Evolutionary conservation across 2,329 filamentous ascomycete genomes (phyloP).

Genomic region (Colletotrichum sp.): DNA sequence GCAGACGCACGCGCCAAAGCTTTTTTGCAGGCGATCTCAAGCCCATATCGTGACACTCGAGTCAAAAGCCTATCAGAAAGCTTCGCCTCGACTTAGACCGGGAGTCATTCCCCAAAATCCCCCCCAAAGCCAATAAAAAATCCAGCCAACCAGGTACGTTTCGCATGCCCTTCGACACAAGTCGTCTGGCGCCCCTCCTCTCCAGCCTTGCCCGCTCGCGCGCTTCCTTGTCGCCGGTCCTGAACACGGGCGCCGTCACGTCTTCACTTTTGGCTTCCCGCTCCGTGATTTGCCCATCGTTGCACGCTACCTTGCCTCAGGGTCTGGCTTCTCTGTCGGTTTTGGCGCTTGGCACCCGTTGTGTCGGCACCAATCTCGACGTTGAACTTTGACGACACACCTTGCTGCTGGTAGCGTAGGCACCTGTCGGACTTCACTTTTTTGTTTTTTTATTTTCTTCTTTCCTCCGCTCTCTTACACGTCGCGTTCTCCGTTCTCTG

Average conservation of each 20-base stretch:
- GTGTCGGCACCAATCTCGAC: background rate
- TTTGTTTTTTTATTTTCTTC: background rate
- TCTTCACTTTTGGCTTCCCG: background rate
- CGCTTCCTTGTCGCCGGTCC: conserved; percentile 15
- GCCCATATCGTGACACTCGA: conserved; percentile 20
- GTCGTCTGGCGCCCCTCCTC: conserved; percentile 18
- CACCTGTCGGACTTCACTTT: background rate
- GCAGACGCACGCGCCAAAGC: conserved; percentile 11
- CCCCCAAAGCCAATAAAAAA: background rate
- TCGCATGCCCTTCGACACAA: conserved; percentile 12
- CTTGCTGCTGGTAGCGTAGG: background rate
- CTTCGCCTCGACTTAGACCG: conserved; percentile 17
- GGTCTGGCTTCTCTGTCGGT: background rate
- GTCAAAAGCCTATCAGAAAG: conserved; percentile 22
- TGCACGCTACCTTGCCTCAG: background rate
- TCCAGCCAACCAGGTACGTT: conserved; percentile 20
- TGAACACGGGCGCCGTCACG: background rate
- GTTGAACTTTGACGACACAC: background rate
- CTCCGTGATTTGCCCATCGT: background rate
- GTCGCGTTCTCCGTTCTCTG: background rate
- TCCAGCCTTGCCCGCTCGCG: conserved; percentile 14
- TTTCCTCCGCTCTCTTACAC: background rate
- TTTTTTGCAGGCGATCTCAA: conserved; percentile 17
- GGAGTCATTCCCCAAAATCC: background rate
- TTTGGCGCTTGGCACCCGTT: background rate